phyloP scores from a whole-genome alignment of 495 filamentous ascomycete genomes.

The Cercophora newfieldiana region DNA sequence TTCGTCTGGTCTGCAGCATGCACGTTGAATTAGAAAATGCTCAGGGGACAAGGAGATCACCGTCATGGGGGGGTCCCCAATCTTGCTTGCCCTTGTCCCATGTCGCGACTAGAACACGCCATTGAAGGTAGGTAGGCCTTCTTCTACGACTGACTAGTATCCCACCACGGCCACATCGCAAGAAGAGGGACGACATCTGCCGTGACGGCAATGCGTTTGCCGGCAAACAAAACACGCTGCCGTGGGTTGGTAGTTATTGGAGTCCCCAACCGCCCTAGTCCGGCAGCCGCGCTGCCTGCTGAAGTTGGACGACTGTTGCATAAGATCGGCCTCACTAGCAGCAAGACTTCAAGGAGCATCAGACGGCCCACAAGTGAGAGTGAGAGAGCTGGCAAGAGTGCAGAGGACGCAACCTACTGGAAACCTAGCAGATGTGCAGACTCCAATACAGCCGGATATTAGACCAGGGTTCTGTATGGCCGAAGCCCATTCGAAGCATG shows the following conservation, averaged over 20 bases:
- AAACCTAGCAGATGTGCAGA: constrained; percentile 20
- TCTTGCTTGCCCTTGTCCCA: neutral
- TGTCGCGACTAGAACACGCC: neutral
- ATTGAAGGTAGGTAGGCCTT: neutral
- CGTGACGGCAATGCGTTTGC: constrained; percentile 8
- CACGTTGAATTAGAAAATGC: neutral
- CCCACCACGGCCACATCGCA: neutral
- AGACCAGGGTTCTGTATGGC: constrained; percentile 20
- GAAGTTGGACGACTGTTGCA: constrained; percentile 16
- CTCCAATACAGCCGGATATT: constrained; percentile 27
- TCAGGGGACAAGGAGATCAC: constrained; percentile 6
- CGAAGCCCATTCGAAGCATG: constrained; percentile 29
- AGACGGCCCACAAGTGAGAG: neutral
- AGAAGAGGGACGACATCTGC: neutral
- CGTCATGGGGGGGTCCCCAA: neutral
- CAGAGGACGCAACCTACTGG: neutral
- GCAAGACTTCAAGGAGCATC: neutral
- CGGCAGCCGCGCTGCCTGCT: constrained; percentile 8
- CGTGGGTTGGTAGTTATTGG: neutral
- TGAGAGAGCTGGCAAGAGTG: neutral
- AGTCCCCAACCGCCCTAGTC: constrained; percentile 3
- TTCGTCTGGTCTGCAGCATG: constrained; percentile 7
- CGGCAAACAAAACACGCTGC: neutral
- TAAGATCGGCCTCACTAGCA: constrained; percentile 14
- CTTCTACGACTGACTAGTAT: neutral